phyloP scores from a whole-genome alignment of 768 basidiomycete species.

The Boletus subparvulus region DNA sequence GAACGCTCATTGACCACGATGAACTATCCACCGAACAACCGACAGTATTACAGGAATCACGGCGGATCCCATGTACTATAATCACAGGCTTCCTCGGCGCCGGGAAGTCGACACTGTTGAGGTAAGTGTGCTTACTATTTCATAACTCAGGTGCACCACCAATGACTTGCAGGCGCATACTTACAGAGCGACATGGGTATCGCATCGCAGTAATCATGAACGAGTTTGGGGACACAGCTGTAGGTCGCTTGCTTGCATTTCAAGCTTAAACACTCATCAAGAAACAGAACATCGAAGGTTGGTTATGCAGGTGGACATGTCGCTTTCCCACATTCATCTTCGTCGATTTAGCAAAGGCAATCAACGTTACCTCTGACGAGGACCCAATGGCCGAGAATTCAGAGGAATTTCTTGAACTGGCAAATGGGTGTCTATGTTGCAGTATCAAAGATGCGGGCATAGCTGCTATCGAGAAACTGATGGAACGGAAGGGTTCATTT shows the following conservation, averaged over 20 bases:
- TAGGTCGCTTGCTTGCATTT: conserved; percentile 36
- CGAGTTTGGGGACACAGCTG: conserved; percentile 94
- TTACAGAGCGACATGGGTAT: conserved; percentile 92
- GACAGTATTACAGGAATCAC: conserved; percentile 11
- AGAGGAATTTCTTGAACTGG: conserved; percentile 87
- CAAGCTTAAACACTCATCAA: conserved; percentile 19
- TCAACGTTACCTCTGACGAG: conserved; percentile 73
- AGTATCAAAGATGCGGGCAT: conserved; percentile 93
- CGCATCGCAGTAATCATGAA: conserved; percentile 98
- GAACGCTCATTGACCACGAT: conserved; percentile 35
- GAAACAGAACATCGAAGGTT: conserved; percentile 87
- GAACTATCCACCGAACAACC: neutral
- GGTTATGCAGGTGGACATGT: conserved; percentile 11
- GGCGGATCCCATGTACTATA: conserved; percentile 81
- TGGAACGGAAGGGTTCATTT: conserved; percentile 82
- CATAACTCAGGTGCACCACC: neutral
- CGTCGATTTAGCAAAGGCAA: conserved; percentile 64
- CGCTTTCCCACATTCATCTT: neutral
- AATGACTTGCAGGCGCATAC: conserved; percentile 60
- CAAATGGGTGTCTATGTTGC: conserved; percentile 98
- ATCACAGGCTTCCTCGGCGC: conserved; percentile 94
- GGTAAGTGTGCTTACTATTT: conserved; percentile 38
- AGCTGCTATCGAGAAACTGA: conserved; percentile 91
- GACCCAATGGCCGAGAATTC: conserved; percentile 63
- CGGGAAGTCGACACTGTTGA: conserved; percentile 91